A percentile compares a stretch with the other conserved stretches of the same genome.
Evolutionary conservation across 805 yeast species (phyloP).

Genomic region (Clavispora santaluciae): DNA sequence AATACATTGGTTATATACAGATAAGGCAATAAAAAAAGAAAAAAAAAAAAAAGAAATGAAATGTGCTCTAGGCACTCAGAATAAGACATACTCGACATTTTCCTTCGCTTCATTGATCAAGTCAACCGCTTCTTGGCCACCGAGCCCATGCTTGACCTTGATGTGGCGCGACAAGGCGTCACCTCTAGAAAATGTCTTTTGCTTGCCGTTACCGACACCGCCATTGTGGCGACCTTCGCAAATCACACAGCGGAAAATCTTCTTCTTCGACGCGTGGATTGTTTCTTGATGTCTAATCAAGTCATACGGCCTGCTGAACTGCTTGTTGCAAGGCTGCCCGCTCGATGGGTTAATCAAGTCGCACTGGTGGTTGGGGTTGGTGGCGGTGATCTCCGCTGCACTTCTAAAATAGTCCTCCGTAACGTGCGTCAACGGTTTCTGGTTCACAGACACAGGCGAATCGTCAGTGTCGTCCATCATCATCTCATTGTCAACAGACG

Average conservation of each 20-base stretch:
- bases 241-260: constrained; percentile 42
- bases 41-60: background rate
- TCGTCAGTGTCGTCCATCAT: background rate
- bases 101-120: constrained; percentile 73
- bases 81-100: constrained; percentile 57
- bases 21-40: background rate
- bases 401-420: constrained; percentile 15
- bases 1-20: background rate
- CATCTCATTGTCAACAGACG: constrained; percentile 1
- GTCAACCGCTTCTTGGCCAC: constrained; percentile 60
- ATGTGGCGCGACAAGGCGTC: constrained; percentile 45
- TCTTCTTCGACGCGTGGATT: constrained; percentile 44
- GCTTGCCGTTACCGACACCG: constrained; percentile 48
- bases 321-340: constrained; percentile 63
- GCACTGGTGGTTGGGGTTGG: constrained; percentile 50
- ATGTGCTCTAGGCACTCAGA: background rate
- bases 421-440: background rate
- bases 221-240: constrained; percentile 44
- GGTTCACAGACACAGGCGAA: background rate
- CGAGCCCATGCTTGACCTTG: constrained; percentile 79
- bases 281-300: constrained; percentile 44
- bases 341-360: constrained; percentile 55
- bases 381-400: constrained; percentile 30
- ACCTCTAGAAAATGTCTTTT: constrained; percentile 42
- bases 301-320: constrained; percentile 69